Evolutionary conservation across 805 yeast genomes (phyloP).

Genomic region (Cephaloascus fragrans): DNA sequence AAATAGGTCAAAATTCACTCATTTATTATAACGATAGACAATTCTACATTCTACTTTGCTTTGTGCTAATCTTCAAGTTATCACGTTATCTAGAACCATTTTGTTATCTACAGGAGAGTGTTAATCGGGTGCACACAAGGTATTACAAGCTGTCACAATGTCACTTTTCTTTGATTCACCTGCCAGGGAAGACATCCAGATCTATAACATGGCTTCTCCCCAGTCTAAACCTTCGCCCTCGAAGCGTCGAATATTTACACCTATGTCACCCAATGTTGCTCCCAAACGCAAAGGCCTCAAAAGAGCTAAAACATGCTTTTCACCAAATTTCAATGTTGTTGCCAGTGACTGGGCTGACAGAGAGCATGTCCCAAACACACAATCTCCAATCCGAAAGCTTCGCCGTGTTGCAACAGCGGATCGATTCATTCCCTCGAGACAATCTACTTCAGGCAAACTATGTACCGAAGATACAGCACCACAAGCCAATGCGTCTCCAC

Average conservation of each 20-base stretch:
- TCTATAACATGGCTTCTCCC: background rate
- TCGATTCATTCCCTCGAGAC: constrained; percentile 53
- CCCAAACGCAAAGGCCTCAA: background rate
- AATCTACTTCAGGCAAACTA: constrained; percentile 36
- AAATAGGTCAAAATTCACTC: too few relatives aligned
- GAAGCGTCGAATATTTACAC: background rate
- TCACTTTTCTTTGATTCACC: background rate
- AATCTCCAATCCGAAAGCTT: background rate
- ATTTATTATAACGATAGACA: too few relatives aligned
- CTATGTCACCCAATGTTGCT: background rate
- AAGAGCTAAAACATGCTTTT: background rate
- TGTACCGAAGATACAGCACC: constrained; percentile 26
- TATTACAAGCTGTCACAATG: too few relatives aligned
- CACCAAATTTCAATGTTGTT: background rate
- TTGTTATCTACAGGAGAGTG: too few relatives aligned
- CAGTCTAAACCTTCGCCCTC: background rate
- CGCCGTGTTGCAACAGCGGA: constrained; percentile 31
- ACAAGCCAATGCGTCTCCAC: constrained; percentile 37
- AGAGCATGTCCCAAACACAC: background rate
- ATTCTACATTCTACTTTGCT: too few relatives aligned
- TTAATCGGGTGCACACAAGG: too few relatives aligned
- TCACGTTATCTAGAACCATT: too few relatives aligned
- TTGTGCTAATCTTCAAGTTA: too few relatives aligned
- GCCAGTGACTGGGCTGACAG: background rate
- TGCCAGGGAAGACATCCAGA: background rate